Base-by-base conservation (phyloP, 257 asterid genomes). In the Solanum microdontum region DNA sequence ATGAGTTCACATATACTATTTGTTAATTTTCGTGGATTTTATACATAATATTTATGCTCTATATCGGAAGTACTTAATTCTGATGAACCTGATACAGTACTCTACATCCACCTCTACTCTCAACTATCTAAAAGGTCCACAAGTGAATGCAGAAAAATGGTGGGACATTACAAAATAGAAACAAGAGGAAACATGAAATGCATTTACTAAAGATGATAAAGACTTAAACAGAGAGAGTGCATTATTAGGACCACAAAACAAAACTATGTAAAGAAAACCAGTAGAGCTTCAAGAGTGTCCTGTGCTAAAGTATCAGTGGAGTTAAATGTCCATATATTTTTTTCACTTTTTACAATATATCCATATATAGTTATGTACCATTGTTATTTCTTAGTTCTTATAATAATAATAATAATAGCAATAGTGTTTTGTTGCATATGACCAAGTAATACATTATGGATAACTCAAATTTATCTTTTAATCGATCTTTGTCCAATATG, bases 121-220 rank as follows among this genome's bases (percentile, higher is more conserved):
- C 77, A 30, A 70, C 84, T 24, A 79, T 79, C 84, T 39, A 43
- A 75, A 23, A 14, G 66, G 64, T 26, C n/a, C 62, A 26, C 9
- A 79, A 79, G 24, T 40, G 33, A 79, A 79, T 79, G 66, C 36
- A 14, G 15, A 14, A 26, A 79, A 40, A 79, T 26, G 84, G 84
- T 69, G 88, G 89, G 87, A 86, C 87, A 86, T 32, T 40, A 73
- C 82, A 88, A 39, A 85, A 55, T 72, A 33, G 13, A 86, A 68
- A 37, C 58, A 21, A n/a, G 84, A 39, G 36, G 62, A 24, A 43
- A 79, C 23, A 24, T 79, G 64, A 40, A 77, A 77, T 40, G 64
- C 62, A 40, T 2, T 3, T 40, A 40, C 19, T 36, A 11, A 75
- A 79, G 64, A 79, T 26, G 37, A 43, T 79, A 8, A 40, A 79